Conservation (phyloP, 2,329 filamentous ascomycete species). For the Arachnomyces sp. region DNA sequence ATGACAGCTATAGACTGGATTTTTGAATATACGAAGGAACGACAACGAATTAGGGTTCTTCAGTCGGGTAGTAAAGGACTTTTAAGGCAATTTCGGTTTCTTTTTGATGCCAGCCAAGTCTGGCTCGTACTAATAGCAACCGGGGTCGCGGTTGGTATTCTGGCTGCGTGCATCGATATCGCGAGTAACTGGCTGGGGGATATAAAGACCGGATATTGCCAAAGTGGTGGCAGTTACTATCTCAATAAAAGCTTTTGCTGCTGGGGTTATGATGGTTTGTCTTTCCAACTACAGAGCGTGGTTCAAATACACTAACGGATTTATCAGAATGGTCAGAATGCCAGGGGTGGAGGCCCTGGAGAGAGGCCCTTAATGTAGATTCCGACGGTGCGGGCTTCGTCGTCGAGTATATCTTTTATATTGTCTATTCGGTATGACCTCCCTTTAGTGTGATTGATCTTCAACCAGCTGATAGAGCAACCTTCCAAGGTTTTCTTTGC, state of each 20-base stretch:
- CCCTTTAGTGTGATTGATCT: no score
- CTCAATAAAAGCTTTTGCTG: slow-evolving; percentile 89
- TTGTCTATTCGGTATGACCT: slow-evolving; percentile 66
- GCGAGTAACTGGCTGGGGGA: slow-evolving; percentile 90
- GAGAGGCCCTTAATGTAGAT: slow-evolving; percentile 59
- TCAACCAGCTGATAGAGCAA: not conserved
- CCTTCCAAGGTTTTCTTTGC: slow-evolving; percentile 63
- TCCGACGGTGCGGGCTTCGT: slow-evolving; percentile 67
- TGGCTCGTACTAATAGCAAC: slow-evolving; percentile 85
- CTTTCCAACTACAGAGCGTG: not conserved
- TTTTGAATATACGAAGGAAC: slow-evolving; percentile 95
- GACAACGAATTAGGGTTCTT: slow-evolving; percentile 74
- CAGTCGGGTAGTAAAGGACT: slow-evolving; percentile 62
- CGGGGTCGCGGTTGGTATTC: slow-evolving; percentile 71
- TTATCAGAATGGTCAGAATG: slow-evolving; percentile 54
- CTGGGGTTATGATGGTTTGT: slow-evolving; percentile 67
- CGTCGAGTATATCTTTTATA: slow-evolving; percentile 79
- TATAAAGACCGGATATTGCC: slow-evolving; percentile 83
- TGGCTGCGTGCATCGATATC: slow-evolving; percentile 85
- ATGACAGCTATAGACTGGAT: slow-evolving; percentile 99
- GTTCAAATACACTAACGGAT: not conserved
- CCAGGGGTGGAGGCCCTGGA: slow-evolving; percentile 81
- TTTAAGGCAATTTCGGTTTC: slow-evolving; percentile 62
- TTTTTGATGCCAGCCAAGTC: slow-evolving; percentile 80
- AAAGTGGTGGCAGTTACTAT: slow-evolving; percentile 75